These are phyloP conservation scores for Venturia effusa DNA, from an alignment of 2,329 filamentous ascomycete genomes.

Conservation along the genomic window DNA sequence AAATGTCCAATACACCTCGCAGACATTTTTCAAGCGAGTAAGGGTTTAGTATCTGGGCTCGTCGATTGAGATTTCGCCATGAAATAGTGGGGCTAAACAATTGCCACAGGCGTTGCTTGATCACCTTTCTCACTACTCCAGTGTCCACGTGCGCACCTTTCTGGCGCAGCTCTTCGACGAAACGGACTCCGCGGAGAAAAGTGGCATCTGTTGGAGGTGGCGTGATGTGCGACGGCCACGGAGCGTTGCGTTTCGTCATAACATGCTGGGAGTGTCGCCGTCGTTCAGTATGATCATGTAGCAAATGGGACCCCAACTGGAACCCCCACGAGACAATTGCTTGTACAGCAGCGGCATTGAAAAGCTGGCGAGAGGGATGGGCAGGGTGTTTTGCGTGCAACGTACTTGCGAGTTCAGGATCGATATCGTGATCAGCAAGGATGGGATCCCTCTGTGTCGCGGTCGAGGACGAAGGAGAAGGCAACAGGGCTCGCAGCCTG, in stretches of 20 bases:
- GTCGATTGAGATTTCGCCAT: background rate
- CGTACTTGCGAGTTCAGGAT: background rate
- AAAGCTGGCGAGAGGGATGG: slow-evolving; percentile 14
- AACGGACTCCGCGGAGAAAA: slow-evolving; percentile 17
- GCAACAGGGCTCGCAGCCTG: background rate
- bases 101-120: slow-evolving; percentile 22
- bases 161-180: slow-evolving; percentile 18
- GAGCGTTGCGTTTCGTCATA: background rate
- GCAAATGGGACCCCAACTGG: slow-evolving; percentile 11
- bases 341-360: slow-evolving; percentile 18
- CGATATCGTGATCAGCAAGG: slow-evolving; percentile 2
- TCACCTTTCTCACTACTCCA: slow-evolving; percentile 16
- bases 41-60: slow-evolving; percentile 4
- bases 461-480: background rate
- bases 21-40: slow-evolving; percentile 8
- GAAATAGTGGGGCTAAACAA: slow-evolving; percentile 22
- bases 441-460: background rate
- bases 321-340: slow-evolving; percentile 26
- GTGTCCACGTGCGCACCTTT: slow-evolving; percentile 17
- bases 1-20: background rate
- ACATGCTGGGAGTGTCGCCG: background rate
- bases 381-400: background rate
- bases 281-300: background rate
- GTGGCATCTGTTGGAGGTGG: slow-evolving; percentile 1
- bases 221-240: slow-evolving; percentile 17